These are phyloP conservation scores for Apium graveolens DNA, from an alignment of 129 eudicot genomes.

Conservation along the genomic window DNA sequence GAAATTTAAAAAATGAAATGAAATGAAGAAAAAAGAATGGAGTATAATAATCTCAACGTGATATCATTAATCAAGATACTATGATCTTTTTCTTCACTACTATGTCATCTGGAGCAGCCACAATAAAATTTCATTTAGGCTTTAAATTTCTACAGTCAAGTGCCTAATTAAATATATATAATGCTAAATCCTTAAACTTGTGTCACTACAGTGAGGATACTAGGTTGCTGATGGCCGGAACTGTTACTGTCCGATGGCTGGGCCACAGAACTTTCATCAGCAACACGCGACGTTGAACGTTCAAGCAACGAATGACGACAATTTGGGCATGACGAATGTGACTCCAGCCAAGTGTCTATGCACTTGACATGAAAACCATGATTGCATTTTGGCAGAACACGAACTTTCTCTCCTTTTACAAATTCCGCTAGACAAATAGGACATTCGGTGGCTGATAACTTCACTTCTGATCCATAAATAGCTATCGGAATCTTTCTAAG, in stretches of 20 bases:
- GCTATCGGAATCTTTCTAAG: slow-evolving; percentile 39
- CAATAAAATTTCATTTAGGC: background rate
- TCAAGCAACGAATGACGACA: slow-evolving; percentile 43
- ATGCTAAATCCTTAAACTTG: background rate
- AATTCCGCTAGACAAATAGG: slow-evolving; percentile 58
- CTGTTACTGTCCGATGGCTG: background rate
- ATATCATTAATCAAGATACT: background rate
- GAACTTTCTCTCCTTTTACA: slow-evolving; percentile 39
- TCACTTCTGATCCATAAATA: slow-evolving; percentile 21
- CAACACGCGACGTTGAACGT: slow-evolving; percentile 13
- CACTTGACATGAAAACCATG: slow-evolving; percentile 62
- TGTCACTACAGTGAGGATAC: background rate
- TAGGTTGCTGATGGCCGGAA: slow-evolving; percentile 1
- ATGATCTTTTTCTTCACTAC: background rate
- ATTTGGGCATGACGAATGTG: slow-evolving; percentile 52
- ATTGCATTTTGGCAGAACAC: slow-evolving; percentile 48
- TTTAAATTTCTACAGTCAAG: background rate
- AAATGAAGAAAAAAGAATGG: background rate
- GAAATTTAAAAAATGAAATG: background rate
- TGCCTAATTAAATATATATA: background rate
- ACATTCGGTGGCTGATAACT: slow-evolving; percentile 28
- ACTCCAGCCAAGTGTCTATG: slow-evolving; percentile 51
- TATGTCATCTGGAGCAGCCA: slow-evolving; percentile 1
- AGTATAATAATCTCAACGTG: background rate
- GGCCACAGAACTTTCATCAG: slow-evolving; percentile 5